These are phyloP conservation scores for Aegilops longissima DNA, from an alignment of 176 grass and related monocot genomes.

Conservation along the genomic window DNA sequence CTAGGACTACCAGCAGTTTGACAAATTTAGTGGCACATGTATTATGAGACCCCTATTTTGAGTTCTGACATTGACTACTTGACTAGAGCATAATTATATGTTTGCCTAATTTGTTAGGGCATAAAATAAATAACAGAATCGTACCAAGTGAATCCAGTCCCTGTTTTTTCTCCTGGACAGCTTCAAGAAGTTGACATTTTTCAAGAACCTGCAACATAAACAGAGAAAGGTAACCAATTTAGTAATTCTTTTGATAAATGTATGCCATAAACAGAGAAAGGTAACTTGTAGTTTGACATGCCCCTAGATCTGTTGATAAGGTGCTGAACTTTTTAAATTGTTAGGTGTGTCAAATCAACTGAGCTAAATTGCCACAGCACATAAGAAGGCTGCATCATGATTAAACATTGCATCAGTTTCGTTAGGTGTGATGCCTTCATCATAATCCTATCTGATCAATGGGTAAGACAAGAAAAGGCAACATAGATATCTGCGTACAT, in stretches of 20 bases:
- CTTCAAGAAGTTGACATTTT: conserved; percentile 89
- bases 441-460: neutral
- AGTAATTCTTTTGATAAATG: neutral
- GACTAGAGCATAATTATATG: neutral
- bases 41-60: neutral
- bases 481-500: neutral
- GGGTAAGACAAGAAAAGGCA: too few relatives aligned
- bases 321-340: neutral
- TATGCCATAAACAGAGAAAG: conserved; percentile 11
- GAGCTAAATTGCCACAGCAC: too few relatives aligned
- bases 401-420: too few relatives aligned
- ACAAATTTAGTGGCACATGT: neutral
- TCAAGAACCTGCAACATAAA: conserved; percentile 64
- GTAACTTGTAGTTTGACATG: neutral
- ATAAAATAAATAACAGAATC: neutral
- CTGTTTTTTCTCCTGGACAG: conserved; percentile 79
- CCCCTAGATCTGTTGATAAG: neutral
- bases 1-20: neutral
- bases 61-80: neutral
- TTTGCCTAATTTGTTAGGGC: neutral
- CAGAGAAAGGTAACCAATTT: neutral
- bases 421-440: neutral
- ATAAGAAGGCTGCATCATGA: too few relatives aligned
- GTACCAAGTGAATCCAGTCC: conserved; percentile 81
- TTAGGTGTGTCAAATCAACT: conserved; percentile 2